phyloP scores from a whole-genome alignment of 2,329 filamentous ascomycete species.

The Colletotrichum tropicicola region DNA sequence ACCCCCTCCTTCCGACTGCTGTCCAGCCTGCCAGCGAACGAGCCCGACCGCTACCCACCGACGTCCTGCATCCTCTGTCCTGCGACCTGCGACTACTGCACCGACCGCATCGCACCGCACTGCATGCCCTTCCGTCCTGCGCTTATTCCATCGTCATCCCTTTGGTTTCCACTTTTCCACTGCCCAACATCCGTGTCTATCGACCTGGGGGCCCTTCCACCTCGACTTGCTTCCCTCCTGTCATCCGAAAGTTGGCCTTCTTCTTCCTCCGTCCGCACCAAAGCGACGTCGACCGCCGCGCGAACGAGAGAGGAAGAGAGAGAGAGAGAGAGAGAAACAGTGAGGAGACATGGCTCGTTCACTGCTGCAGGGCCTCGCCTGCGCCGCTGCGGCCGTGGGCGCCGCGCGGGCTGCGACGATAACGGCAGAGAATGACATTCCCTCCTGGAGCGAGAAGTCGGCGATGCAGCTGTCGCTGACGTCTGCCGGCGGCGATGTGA shows the following conservation, averaged over 20 bases:
- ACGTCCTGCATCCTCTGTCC: too few relatives aligned
- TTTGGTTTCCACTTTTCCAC: constrained; percentile 1
- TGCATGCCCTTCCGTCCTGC: constrained; percentile 1
- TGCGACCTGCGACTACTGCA: background rate
- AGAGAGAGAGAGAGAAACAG: background rate
- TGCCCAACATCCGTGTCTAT: background rate
- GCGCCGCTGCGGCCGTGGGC: constrained; percentile 41
- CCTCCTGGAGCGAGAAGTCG: constrained; percentile 48
- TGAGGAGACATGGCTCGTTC: constrained; percentile 42
- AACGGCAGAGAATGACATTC: constrained; percentile 42
- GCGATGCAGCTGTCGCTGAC: constrained; percentile 51
- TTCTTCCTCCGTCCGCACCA: constrained; percentile 29
- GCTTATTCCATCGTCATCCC: background rate
- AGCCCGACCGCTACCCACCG: constrained; percentile 14
- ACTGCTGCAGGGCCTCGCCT: constrained; percentile 39
- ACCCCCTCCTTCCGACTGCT: constrained; percentile 24
- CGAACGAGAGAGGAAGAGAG: constrained; percentile 19
- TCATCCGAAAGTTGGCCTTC: background rate
- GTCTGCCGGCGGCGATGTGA: constrained; percentile 34
- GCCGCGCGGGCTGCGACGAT: constrained; percentile 44
- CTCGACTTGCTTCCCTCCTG: background rate
- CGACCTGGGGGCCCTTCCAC: background rate
- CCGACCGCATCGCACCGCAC: background rate
- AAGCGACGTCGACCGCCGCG: constrained; percentile 48
- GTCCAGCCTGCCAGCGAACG: too few relatives aligned